A percentile compares a stretch with the other conserved stretches of the same genome.
phyloP scores from a whole-genome alignment of 2,329 filamentous ascomycete species.

The Exophiala lecanii-corni region DNA sequence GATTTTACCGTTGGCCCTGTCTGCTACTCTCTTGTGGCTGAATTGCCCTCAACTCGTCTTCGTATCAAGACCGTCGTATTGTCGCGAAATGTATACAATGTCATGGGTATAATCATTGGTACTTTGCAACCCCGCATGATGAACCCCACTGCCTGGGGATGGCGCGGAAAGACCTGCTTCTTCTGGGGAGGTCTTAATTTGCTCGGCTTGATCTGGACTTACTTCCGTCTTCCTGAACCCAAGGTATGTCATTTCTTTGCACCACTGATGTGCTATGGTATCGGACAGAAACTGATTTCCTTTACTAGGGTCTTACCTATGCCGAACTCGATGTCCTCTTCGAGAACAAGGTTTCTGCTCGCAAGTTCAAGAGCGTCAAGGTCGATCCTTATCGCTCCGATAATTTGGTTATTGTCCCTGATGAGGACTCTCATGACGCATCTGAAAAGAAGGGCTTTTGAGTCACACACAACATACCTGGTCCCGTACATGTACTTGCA shows the following conservation, averaged over 20 bases:
- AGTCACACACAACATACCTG: too few species aligned
- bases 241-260: slow-evolving; percentile 25
- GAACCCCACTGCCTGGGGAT: slow-evolving; percentile 34
- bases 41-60: slow-evolving; percentile 51
- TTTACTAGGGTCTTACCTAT: slow-evolving; percentile 35
- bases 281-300: too few species aligned
- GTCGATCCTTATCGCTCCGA: slow-evolving; percentile 32
- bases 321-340: slow-evolving; percentile 42
- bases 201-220: slow-evolving; percentile 39
- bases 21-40: slow-evolving; percentile 50
- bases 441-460: slow-evolving; percentile 23
- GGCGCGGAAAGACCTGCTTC: slow-evolving; percentile 35
- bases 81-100: slow-evolving; percentile 49
- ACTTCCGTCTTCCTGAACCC: slow-evolving; percentile 42
- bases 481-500: too few species aligned
- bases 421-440: slow-evolving; percentile 20
- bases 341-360: slow-evolving; percentile 35
- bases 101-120: slow-evolving; percentile 33
- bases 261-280: too few species aligned
- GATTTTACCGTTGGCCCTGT: slow-evolving; percentile 53
- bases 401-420: slow-evolving; percentile 25
- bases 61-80: slow-evolving; percentile 54
- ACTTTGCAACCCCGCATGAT: slow-evolving; percentile 35
- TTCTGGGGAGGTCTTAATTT: slow-evolving; percentile 39
- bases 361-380: slow-evolving; percentile 34